phyloP scores from a whole-genome alignment of 139 green algal species.

The Chlamydomonas sphaeroides region DNA sequence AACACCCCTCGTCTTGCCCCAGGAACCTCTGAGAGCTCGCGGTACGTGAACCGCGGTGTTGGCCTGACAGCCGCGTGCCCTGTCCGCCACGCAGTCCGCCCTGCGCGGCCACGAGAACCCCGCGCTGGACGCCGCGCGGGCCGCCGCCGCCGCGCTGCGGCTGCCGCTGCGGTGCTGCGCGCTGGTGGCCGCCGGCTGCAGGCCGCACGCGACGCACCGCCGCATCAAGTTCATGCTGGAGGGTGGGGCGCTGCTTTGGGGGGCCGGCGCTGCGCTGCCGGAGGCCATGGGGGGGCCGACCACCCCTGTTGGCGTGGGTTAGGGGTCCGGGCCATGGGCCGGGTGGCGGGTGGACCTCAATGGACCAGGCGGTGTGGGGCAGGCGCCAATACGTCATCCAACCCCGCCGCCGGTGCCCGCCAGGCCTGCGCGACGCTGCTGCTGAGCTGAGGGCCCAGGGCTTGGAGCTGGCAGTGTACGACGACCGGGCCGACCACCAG shows the following conservation, averaged over 20 bases:
- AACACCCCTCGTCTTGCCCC: too few relatives aligned
- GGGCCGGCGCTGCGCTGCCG: too few relatives aligned
- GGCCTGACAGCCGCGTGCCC: not conserved
- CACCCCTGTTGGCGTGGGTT: too few relatives aligned
- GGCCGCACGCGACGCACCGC: constrained; percentile 17
- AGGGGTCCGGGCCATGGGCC: too few relatives aligned
- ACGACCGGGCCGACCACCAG: not conserved
- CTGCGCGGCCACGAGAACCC: constrained; percentile 35
- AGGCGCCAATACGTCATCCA: not conserved
- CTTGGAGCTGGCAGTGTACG: too few relatives aligned
- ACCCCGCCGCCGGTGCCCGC: not conserved
- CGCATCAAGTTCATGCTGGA: constrained; percentile 36
- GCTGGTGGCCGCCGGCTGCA: not conserved
- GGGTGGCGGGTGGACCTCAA: too few relatives aligned
- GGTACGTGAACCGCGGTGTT: too few relatives aligned
- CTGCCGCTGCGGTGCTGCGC: constrained; percentile 21
- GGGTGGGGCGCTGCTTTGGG: not conserved
- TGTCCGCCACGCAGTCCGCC: not conserved
- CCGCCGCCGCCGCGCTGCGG: not conserved
- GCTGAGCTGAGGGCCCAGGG: too few relatives aligned
- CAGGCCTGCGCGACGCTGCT: not conserved
- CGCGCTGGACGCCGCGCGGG: constrained; percentile 1
- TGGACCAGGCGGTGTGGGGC: too few relatives aligned
- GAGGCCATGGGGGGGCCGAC: too few relatives aligned
- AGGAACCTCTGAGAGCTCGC: too few relatives aligned